Conservation (phyloP, 2,329 filamentous ascomycete species). For the Ascochyta rabiei region DNA sequence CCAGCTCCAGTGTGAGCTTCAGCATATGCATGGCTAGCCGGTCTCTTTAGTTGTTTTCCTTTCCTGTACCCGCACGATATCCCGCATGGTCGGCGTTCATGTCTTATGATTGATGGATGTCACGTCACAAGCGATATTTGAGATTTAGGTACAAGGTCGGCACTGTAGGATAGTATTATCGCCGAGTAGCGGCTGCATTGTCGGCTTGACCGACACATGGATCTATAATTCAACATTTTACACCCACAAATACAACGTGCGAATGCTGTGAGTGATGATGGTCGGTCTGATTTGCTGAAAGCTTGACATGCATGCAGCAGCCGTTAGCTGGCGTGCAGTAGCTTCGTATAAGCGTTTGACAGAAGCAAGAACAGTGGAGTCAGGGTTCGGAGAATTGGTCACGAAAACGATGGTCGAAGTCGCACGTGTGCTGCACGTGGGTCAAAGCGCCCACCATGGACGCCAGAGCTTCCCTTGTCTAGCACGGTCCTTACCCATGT, state of each 20-base stretch:
- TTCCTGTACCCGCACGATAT: constrained; percentile 26
- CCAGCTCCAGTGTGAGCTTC: constrained; percentile 30
- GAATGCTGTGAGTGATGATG: neutral
- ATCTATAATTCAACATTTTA: neutral
- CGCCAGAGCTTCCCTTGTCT: constrained; percentile 3
- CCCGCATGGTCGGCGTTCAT: constrained; percentile 25
- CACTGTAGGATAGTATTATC: constrained; percentile 6
- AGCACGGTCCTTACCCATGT: constrained; percentile 2
- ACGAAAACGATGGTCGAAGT: neutral
- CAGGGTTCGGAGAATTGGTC: constrained; percentile 11
- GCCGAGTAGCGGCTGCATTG: neutral
- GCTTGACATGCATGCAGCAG: constrained; percentile 4
- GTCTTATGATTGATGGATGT: constrained; percentile 24
- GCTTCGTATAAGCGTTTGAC: constrained; percentile 15
- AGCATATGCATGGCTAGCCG: constrained; percentile 30
- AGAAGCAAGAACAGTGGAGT: constrained; percentile 15
- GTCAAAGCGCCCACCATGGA: constrained; percentile 7
- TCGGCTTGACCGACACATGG: neutral
- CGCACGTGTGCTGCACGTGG: constrained; percentile 12
- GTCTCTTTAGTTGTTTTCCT: constrained; percentile 15
- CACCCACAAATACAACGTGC: neutral
- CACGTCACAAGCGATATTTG: constrained; percentile 4
- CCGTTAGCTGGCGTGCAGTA: constrained; percentile 8
- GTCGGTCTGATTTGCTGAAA: neutral
- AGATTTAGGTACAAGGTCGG: neutral